Evolutionary conservation across 371 early-diverging fungal genomes (phyloP).

Genomic region (Thermomucor indicae-seudaticae): DNA sequence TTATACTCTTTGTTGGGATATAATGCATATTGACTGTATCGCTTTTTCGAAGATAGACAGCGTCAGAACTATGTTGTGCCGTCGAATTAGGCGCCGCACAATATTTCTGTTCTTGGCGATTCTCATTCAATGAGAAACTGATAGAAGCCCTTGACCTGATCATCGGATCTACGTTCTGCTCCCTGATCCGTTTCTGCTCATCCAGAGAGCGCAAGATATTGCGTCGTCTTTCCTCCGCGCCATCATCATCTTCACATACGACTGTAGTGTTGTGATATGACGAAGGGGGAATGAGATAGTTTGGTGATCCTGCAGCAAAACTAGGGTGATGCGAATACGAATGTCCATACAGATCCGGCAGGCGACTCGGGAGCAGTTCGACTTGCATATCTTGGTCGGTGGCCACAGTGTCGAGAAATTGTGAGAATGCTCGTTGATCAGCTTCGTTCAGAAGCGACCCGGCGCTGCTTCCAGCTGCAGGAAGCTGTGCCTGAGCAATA

Average conservation of each 20-base stretch:
- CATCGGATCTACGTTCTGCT: too few species aligned
- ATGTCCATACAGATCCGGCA: slow-evolving; percentile 14
- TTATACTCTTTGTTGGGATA: background rate
- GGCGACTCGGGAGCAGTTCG: slow-evolving; percentile 19
- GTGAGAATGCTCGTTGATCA: slow-evolving; percentile 37
- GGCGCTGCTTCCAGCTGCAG: slow-evolving; percentile 1
- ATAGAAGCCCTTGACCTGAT: slow-evolving; percentile 15
- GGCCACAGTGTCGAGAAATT: slow-evolving; percentile 42
- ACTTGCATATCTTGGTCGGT: slow-evolving; percentile 33
- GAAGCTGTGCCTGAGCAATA: slow-evolving; percentile 3
- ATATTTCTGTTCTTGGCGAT: too few species aligned
- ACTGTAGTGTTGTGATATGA: too few species aligned
- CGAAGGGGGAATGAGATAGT: too few species aligned
- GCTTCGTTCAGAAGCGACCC: slow-evolving; percentile 27
- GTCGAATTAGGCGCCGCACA: too few species aligned
- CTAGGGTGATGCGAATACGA: too few species aligned
- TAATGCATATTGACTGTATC: slow-evolving; percentile 20
- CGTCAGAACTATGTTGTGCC: slow-evolving; percentile 9
- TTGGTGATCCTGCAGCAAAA: too few species aligned
- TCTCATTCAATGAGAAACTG: too few species aligned
- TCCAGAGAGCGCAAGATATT: slow-evolving; percentile 32
- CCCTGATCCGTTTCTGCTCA: slow-evolving; percentile 26
- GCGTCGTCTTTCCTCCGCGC: slow-evolving; percentile 32
- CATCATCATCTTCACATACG: slow-evolving; percentile 17
- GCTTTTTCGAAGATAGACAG: slow-evolving; percentile 27